A percentile compares a stretch with the other conserved stretches of the same genome.
Conservation (phyloP, 768 basidiomycete species). For the Lactarius vividus region DNA sequence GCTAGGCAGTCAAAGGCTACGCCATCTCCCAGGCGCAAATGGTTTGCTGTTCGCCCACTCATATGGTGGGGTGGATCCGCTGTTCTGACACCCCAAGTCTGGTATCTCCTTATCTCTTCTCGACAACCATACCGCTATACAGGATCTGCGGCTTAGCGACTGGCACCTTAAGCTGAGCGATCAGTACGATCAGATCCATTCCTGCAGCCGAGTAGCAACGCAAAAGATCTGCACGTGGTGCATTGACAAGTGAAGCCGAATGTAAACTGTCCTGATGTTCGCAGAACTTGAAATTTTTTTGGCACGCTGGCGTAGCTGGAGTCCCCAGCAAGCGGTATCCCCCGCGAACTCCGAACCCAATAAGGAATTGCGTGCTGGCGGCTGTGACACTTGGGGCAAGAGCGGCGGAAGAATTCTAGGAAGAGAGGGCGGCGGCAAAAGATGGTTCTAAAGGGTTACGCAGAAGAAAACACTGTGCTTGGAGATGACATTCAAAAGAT, state of each 20-base stretch:
- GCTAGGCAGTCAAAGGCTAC: background rate
- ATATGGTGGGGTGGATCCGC: background rate
- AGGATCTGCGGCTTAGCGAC: background rate
- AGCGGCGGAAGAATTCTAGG: background rate
- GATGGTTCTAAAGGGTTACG: background rate
- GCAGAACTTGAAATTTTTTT: background rate
- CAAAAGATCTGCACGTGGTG: background rate
- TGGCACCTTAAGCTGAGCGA: no score
- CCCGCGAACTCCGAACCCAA: background rate
- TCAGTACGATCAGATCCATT: background rate
- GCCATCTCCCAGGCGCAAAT: background rate
- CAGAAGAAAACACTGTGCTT: background rate
- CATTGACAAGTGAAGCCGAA: background rate
- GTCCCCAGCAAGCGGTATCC: background rate
- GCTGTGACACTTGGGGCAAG: background rate
- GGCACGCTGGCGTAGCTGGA: background rate
- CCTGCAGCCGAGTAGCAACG: background rate
- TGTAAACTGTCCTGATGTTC: background rate
- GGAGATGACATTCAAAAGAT: background rate
- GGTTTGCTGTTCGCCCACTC: background rate
- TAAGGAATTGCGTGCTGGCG: background rate
- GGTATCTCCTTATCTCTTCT: no score
- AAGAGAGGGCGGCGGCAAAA: background rate
- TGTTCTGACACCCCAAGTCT: no score
- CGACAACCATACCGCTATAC: background rate